A percentile compares a stretch with the other conserved stretches of the same genome.
Evolutionary conservation across 2,329 filamentous ascomycete species (phyloP).

Genomic region (Trichoderma afroharzianum): DNA sequence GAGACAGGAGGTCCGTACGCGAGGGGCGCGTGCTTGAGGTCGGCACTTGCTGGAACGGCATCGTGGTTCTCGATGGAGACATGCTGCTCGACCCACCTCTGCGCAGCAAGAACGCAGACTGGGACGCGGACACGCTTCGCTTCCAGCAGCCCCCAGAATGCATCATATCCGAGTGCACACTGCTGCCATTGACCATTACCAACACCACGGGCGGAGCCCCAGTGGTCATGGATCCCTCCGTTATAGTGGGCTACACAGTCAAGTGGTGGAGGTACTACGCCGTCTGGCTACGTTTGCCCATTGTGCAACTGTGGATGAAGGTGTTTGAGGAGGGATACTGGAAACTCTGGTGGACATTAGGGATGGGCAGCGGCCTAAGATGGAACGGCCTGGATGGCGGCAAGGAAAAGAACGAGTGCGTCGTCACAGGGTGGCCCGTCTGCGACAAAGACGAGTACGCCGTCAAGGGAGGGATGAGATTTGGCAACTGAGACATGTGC

Average conservation of each 20-base stretch:
- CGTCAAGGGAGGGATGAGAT: constrained; percentile 3
- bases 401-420: constrained; percentile 17
- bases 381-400: constrained; percentile 16
- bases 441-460: constrained; percentile 1
- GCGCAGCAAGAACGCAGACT: constrained; percentile 1
- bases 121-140: constrained; percentile 14
- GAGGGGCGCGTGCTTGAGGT: constrained; percentile 13
- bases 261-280: constrained; percentile 19
- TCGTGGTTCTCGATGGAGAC: constrained; percentile 19
- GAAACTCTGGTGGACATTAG: constrained; percentile 16
- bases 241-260: constrained; percentile 14
- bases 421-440: constrained; percentile 13
- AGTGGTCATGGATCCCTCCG: constrained; percentile 15
- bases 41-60: constrained; percentile 18
- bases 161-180: constrained; percentile 18
- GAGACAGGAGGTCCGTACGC: constrained; percentile 14
- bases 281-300: constrained; percentile 17
- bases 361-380: constrained; percentile 13
- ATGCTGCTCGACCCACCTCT: constrained; percentile 16
- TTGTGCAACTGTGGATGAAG: constrained; percentile 17
- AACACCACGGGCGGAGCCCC: constrained; percentile 18
- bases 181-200: constrained; percentile 14
- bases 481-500: background rate
- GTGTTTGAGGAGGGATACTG: constrained; percentile 17
- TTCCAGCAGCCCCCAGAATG: constrained; percentile 16